These are phyloP conservation scores for Aquilaria agallochum DNA, from an alignment of 441 rosid genomes.

Conservation along the genomic window DNA sequence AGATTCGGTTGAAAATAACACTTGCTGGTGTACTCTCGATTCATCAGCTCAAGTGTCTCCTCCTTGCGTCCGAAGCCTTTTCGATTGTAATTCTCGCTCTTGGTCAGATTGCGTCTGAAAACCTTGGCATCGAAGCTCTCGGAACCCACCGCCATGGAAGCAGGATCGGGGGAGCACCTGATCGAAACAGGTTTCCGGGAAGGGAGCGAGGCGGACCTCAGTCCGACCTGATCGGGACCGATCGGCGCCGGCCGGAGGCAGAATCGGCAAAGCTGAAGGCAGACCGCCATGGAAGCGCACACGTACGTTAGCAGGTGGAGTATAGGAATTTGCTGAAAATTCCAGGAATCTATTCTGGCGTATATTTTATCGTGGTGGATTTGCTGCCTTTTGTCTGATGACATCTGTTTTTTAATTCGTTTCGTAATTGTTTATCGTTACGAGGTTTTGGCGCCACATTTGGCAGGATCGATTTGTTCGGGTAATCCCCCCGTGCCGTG, in stretches of 20 bases:
- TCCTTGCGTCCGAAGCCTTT: slow-evolving; percentile 81
- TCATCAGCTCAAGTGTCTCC: slow-evolving; percentile 84
- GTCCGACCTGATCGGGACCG: slow-evolving; percentile 20
- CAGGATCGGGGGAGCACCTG: slow-evolving; percentile 41
- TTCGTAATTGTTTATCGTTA: no score
- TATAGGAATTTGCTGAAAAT: no score
- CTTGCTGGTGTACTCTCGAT: slow-evolving; percentile 75
- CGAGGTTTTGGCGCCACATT: no score
- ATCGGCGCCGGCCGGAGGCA: slow-evolving; percentile 32
- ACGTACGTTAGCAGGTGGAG: no score
- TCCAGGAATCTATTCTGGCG: no score
- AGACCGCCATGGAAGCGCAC: slow-evolving; percentile 43
- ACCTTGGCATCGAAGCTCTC: slow-evolving; percentile 64
- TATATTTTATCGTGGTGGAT: no score
- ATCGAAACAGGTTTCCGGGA: slow-evolving; percentile 35
- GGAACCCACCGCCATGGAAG: slow-evolving; percentile 38
- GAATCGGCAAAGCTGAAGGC: slow-evolving; percentile 59
- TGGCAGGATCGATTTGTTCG: no score
- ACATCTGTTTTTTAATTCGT: no score
- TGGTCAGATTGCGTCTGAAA: slow-evolving; percentile 68
- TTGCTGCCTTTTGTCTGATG: no score
- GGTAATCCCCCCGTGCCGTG: no score
- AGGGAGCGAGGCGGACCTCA: slow-evolving; percentile 16
- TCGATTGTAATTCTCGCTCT: slow-evolving; percentile 78
- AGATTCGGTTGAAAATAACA: not conserved